Evolutionary conservation across 2,329 filamentous ascomycete genomes (phyloP).

Genomic region (Xylariales sp.): DNA sequence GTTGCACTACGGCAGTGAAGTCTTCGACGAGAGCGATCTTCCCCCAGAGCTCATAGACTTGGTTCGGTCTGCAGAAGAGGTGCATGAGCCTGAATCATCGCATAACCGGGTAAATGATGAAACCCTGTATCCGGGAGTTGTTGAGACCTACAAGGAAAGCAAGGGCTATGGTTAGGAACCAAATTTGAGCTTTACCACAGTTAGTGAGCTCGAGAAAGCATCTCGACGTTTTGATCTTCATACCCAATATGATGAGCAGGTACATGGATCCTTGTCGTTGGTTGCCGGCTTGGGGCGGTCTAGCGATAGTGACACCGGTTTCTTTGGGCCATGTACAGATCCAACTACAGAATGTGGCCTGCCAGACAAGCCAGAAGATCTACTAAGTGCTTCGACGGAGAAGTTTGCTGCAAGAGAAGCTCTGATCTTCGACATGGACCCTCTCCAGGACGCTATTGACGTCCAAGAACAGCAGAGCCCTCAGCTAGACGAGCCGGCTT

Average conservation of each 20-base stretch:
- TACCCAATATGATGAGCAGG: neutral
- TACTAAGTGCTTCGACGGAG: neutral
- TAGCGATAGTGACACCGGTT: too few species aligned
- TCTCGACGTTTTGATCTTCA: conserved; percentile 19
- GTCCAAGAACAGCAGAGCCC: too few species aligned
- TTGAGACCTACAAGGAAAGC: conserved; percentile 22
- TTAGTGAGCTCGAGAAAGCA: conserved; percentile 23
- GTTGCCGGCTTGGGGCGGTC: neutral
- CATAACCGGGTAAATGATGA: conserved; percentile 14
- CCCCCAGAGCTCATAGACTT: conserved; percentile 20
- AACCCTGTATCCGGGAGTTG: conserved; percentile 23
- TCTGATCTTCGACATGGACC: neutral
- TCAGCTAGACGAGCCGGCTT: conserved; percentile 16
- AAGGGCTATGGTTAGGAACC: conserved; percentile 23
- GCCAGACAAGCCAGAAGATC: neutral
- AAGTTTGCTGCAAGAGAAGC: neutral
- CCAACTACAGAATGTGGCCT: too few species aligned
- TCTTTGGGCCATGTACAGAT: too few species aligned
- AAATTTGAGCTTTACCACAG: conserved; percentile 27
- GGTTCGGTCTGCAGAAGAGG: conserved; percentile 5
- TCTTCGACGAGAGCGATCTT: conserved; percentile 16
- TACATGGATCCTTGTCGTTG: neutral
- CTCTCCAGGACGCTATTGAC: neutral
- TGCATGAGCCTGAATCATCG: conserved; percentile 1
- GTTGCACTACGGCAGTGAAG: conserved; percentile 11